A percentile compares a stretch with the other conserved stretches of the same genome.
Conservation (phyloP, 2,329 filamentous ascomycete species). For the Ophiostoma montium region DNA sequence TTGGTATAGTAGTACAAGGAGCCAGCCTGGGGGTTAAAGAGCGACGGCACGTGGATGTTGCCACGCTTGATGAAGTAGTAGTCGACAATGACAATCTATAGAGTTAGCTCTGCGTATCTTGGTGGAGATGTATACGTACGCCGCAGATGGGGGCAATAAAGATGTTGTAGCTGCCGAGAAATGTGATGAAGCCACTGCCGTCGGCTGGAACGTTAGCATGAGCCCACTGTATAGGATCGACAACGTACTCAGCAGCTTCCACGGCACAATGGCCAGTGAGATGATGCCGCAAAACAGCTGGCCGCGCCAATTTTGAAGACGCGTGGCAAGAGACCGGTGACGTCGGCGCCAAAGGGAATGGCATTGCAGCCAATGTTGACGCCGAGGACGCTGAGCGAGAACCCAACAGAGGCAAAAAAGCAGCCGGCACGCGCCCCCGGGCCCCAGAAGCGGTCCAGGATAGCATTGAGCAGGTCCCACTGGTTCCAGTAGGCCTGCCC, state of each 20-base stretch:
- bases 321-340: slow-evolving; percentile 21
- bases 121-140: background rate
- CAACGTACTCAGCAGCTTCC: slow-evolving; percentile 9
- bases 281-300: slow-evolving; percentile 15
- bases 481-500: slow-evolving; percentile 18
- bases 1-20: slow-evolving; percentile 17
- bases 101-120: background rate
- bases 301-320: slow-evolving; percentile 23
- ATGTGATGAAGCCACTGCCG: slow-evolving; percentile 11
- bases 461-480: slow-evolving; percentile 11
- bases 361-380: slow-evolving; percentile 19
- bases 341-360: slow-evolving; percentile 23
- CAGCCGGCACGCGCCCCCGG: slow-evolving; percentile 9
- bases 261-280: slow-evolving; percentile 13
- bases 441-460: slow-evolving; percentile 13
- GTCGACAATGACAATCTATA: slow-evolving; percentile 3
- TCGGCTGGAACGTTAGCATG: slow-evolving; percentile 2
- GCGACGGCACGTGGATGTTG: slow-evolving; percentile 10
- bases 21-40: background rate
- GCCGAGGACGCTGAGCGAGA: slow-evolving; percentile 11
- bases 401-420: slow-evolving; percentile 12
- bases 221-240: background rate
- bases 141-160: slow-evolving; percentile 13
- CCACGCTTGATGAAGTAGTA: slow-evolving; percentile 15
- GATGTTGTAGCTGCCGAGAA: slow-evolving; percentile 13